These are phyloP conservation scores for Hypoxylon sp. DNA, from an alignment of 2,329 filamentous ascomycete genomes.

Conservation along the genomic window DNA sequence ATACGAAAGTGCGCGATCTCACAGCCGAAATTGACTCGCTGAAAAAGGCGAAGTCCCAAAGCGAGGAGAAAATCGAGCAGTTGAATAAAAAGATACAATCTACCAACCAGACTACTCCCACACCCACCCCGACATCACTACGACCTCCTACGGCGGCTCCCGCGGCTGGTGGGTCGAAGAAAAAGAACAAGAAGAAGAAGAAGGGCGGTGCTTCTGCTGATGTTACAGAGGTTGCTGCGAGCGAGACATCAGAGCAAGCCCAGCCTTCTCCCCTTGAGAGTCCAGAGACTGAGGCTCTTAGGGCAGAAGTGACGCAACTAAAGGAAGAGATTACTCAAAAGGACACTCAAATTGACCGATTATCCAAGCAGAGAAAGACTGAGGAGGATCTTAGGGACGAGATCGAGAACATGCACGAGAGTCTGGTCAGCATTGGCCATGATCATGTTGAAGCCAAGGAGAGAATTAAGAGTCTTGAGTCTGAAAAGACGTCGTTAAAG, in stretches of 20 bases:
- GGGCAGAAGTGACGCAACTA: conserved; percentile 59
- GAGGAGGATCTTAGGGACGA: conserved; percentile 86
- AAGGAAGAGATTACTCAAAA: conserved; percentile 68
- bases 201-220: conserved; percentile 68
- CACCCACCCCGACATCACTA: conserved; percentile 39
- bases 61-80: conserved; percentile 53
- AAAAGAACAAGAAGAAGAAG: conserved; percentile 93
- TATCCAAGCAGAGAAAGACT: conserved; percentile 74
- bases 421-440: conserved; percentile 79
- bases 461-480: conserved; percentile 73
- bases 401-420: conserved; percentile 83
- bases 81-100: conserved; percentile 50
- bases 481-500: conserved; percentile 73
- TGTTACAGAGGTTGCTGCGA: conserved; percentile 50
- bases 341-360: conserved; percentile 74
- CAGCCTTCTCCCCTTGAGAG: conserved; percentile 44
- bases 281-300: conserved; percentile 50
- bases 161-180: conserved; percentile 56
- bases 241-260: conserved; percentile 50
- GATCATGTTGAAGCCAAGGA: conserved; percentile 87
- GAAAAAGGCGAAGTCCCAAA: conserved; percentile 50
- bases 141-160: conserved; percentile 42
- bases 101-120: conserved; percentile 14
- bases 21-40: conserved; percentile 55
- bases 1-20: conserved; percentile 55